A percentile compares a stretch with the other conserved stretches of the same genome.
These are phyloP conservation scores for Leptomonas seymouri DNA, from an alignment of 208 protist species.

Conservation along the genomic window DNA sequence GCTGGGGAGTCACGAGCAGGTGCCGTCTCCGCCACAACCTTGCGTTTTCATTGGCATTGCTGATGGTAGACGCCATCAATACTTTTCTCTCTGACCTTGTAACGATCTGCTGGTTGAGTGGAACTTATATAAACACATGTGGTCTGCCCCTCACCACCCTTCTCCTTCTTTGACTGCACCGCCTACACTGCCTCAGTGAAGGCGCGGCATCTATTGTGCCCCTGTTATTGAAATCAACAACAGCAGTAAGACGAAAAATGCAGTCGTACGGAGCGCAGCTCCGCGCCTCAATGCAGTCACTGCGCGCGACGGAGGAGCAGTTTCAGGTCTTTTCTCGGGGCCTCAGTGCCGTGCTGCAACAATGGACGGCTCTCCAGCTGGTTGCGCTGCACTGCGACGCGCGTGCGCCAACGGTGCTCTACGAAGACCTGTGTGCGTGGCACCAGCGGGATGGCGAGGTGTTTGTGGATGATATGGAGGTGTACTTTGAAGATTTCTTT, in stretches of 20 bases:
- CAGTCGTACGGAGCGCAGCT: conserved; percentile 38
- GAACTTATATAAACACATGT: no score
- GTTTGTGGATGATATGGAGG: conserved; percentile 84
- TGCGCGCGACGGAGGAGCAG: conserved; percentile 68
- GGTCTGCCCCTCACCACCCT: no score
- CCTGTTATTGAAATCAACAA: background rate
- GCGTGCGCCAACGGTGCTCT: conserved; percentile 54
- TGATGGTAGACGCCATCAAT: no score
- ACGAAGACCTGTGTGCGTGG: conserved; percentile 70
- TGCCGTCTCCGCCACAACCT: no score
- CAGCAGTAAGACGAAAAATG: background rate
- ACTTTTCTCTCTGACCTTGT: no score
- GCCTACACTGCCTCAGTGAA: no score
- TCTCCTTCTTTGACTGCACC: no score
- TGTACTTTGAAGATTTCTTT: conserved; percentile 91
- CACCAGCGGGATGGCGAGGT: conserved; percentile 75
- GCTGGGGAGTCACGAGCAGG: no score
- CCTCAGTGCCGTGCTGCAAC: conserved; percentile 72
- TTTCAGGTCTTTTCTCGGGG: conserved; percentile 66
- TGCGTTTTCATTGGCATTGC: no score
- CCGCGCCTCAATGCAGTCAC: conserved; percentile 26
- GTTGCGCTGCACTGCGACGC: conserved; percentile 78
- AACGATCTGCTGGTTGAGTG: no score
- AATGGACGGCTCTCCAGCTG: conserved; percentile 87
- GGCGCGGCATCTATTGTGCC: background rate